phyloP scores from a whole-genome alignment of 75 land plant genomes.

The Sequoiadendron giganteum region DNA sequence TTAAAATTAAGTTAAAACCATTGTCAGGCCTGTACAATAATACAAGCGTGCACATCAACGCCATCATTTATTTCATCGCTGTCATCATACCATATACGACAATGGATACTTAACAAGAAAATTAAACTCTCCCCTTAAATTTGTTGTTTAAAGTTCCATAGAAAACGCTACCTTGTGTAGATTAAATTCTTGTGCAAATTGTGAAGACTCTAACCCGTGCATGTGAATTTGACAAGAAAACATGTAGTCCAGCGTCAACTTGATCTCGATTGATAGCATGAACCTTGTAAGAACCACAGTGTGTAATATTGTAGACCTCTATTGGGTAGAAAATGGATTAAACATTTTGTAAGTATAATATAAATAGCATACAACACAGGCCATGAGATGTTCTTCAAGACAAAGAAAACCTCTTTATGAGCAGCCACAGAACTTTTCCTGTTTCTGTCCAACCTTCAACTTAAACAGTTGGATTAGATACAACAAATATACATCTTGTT shows the following conservation, averaged over 20 bases:
- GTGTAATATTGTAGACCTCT: background rate
- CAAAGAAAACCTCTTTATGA: background rate
- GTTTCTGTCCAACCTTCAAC: background rate
- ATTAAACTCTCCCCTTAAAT: too few species aligned
- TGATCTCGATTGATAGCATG: background rate
- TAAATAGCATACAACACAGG: background rate
- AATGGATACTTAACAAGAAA: background rate
- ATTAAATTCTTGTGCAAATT: background rate
- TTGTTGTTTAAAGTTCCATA: background rate
- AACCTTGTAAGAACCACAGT: background rate
- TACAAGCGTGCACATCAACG: background rate
- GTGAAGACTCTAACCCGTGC: background rate
- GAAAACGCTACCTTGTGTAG: background rate
- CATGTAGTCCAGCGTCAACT: background rate
- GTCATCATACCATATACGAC: background rate
- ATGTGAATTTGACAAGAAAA: background rate
- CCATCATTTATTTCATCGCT: background rate
- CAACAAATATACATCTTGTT: background rate
- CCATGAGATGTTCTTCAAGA: background rate
- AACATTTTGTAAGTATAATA: background rate
- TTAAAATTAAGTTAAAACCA: background rate
- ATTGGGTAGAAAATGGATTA: background rate
- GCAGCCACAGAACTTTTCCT: background rate
- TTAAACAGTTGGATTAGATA: background rate
- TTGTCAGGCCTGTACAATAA: background rate